Evolutionary conservation across 345 rosid species (phyloP), one percentile per base, ranked within the genome.

Genomic region (Eucalyptus cloeziana): DNA sequence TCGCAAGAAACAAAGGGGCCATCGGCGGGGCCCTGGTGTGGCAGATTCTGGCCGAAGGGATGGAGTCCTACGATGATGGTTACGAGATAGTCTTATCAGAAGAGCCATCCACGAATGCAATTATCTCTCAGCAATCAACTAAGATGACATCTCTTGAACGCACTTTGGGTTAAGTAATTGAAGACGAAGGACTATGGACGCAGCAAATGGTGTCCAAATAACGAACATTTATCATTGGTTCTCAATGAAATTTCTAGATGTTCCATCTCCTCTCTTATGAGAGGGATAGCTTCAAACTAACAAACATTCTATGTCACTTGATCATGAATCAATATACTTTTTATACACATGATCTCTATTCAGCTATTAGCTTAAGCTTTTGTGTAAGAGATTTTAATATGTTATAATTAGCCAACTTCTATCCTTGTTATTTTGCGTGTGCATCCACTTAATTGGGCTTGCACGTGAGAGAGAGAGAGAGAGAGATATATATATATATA

Each of bases 21-120:
- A 21, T 91, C 22, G 93, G 89, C 2, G 95, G 94, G 5, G 94
- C 93, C 40, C 54, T 94, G 93, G 90, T 94, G 40, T 94, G 95
- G 96, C 95, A 94, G 71, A 58, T 94, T 11, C 22, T 92, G 91
- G 93, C 90, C 14, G 87, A 91, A 44, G 92, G 91, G 25, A 92
- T 92, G 94, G 92, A 90, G 1, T 79, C 92, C 11, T 93, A 85
- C 50, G 33, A 54, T 12, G 94, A 94, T 88, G 95, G 95, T 12
- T 92, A 93, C 58, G 92, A 92, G 90, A 91, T 93, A 27, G 91
- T 91, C 37, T 86, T 92, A n/a, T 83, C 92, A 2, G 86, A 91
- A 31, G 88, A 89, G 7, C 89, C 89, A 58, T 90, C 92, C 30
- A 91, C 93, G 4, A 47, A 44, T 25, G 31, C 22, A 64, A 79